Percentiles rank a stretch among this genome's conserved stretches.
These are phyloP conservation scores for Linnemannia exigua DNA, from an alignment of 192 early-diverging fungal species.

Conservation along the genomic window DNA sequence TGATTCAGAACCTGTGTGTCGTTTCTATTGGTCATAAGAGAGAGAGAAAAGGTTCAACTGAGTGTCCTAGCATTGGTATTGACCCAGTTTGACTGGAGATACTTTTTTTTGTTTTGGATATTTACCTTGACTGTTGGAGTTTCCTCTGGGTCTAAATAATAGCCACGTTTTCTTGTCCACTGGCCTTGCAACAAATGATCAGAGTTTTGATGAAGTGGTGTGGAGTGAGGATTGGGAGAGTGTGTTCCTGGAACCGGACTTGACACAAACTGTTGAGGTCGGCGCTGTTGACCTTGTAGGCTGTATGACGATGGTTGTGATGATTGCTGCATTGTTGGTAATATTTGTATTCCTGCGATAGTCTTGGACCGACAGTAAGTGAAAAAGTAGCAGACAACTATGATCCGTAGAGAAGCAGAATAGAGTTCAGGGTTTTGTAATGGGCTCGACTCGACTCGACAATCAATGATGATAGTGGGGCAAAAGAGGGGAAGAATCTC, in stretches of 20 bases:
- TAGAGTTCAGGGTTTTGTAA: background rate
- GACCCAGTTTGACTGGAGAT: background rate
- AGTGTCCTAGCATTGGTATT: background rate
- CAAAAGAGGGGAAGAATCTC: background rate
- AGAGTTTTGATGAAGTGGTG: background rate
- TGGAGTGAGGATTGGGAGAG: background rate
- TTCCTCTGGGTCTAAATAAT: background rate
- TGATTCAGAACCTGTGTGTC: background rate
- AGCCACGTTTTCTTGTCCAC: constrained; percentile 26
- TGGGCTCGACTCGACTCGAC: background rate
- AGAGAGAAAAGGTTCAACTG: background rate
- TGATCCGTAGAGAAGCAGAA: background rate
- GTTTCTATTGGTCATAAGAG: constrained; percentile 18
- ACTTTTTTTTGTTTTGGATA: background rate
- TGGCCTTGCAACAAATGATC: background rate
- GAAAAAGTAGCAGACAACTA: no score
- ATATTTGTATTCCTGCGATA: background rate
- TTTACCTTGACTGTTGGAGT: background rate
- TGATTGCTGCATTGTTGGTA: background rate
- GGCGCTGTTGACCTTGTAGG: background rate
- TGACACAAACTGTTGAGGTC: background rate
- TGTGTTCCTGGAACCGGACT: background rate
- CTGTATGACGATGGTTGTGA: background rate
- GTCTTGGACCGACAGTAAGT: background rate
- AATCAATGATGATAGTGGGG: background rate